Percentiles rank a stretch among this genome's conserved stretches.
Evolutionary conservation across 2,329 filamentous ascomycete species (phyloP).

Genomic region (Mycosphaerella sp.): DNA sequence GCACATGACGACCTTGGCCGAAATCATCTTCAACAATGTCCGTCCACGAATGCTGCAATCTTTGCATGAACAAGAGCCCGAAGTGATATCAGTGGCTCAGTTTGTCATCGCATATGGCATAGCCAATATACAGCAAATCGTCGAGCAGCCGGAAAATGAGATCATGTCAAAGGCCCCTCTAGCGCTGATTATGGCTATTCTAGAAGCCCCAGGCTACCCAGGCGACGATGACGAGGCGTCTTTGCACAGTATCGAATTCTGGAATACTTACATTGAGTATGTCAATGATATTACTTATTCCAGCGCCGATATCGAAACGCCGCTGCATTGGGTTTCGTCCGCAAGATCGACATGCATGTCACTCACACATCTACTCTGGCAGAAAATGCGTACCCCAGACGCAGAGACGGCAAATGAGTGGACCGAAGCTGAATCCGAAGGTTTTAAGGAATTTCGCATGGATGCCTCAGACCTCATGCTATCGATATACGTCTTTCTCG

Average conservation of each 20-base stretch:
- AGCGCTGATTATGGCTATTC: constrained; percentile 54
- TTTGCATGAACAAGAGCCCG: constrained; percentile 54
- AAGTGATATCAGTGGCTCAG: constrained; percentile 52
- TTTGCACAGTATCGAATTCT: constrained; percentile 69
- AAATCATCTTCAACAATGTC: constrained; percentile 51
- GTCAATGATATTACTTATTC: constrained; percentile 54
- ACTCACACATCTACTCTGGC: constrained; percentile 33
- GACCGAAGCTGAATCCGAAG: constrained; percentile 56
- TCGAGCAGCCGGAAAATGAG: constrained; percentile 47
- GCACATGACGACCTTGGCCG: constrained; percentile 53
- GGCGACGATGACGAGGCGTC: constrained; percentile 70
- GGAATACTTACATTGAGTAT: constrained; percentile 66
- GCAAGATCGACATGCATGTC: constrained; percentile 56
- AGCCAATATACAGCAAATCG: constrained; percentile 55
- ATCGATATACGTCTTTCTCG: constrained; percentile 56
- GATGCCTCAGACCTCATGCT: constrained; percentile 75
- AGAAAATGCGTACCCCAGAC: constrained; percentile 50
- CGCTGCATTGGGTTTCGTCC: constrained; percentile 50
- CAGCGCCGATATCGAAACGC: constrained; percentile 34
- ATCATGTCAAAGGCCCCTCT: constrained; percentile 47
- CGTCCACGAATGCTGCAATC: constrained; percentile 45
- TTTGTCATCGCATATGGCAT: constrained; percentile 64
- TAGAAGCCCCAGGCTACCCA: constrained; percentile 59
- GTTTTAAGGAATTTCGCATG: constrained; percentile 57
- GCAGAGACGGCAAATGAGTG: constrained; percentile 52